Percentiles rank a stretch among this genome's conserved stretches.
These are phyloP conservation scores for Brassica balearica DNA, from an alignment of 441 rosid genomes.

Conservation along the genomic window DNA sequence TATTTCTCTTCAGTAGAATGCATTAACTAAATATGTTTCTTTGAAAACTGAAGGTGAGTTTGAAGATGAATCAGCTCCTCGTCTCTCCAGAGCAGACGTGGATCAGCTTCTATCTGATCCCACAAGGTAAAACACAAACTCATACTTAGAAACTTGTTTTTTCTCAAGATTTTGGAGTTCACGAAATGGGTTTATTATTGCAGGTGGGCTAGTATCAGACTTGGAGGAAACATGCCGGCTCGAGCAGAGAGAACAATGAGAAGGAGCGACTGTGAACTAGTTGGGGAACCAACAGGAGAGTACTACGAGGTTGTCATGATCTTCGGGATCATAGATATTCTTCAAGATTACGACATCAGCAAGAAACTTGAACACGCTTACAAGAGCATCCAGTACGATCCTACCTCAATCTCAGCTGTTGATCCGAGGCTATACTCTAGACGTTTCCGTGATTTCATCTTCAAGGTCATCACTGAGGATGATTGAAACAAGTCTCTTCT, in stretches of 20 bases:
- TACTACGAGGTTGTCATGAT: conserved; percentile 62
- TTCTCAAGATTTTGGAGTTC: neutral
- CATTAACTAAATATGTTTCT: conserved; percentile 11
- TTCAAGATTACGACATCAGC: conserved; percentile 76
- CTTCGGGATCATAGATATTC: conserved; percentile 73
- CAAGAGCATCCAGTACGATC: conserved; percentile 71
- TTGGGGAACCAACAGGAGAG: conserved; percentile 74
- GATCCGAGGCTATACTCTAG: conserved; percentile 71
- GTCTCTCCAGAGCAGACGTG: conserved; percentile 51
- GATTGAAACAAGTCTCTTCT: conserved; percentile 39
- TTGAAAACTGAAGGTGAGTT: conserved; percentile 39
- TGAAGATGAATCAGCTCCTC: conserved; percentile 46
- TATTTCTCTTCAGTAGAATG: neutral
- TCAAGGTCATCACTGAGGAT: conserved; percentile 61
- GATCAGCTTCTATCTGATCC: conserved; percentile 64
- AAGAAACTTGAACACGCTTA: conserved; percentile 77
- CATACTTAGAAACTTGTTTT: neutral
- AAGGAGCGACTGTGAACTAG: conserved; percentile 53
- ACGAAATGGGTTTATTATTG: conserved; percentile 11
- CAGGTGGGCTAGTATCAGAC: conserved; percentile 64
- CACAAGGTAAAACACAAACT: conserved; percentile 39
- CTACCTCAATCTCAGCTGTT: conserved; percentile 71
- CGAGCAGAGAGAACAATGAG: conserved; percentile 63
- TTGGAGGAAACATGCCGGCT: conserved; percentile 71
- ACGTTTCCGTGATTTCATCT: conserved; percentile 71